Evolutionary conservation across 345 rosid genomes (phyloP).

Genomic region (Lumnitzera littorea): DNA sequence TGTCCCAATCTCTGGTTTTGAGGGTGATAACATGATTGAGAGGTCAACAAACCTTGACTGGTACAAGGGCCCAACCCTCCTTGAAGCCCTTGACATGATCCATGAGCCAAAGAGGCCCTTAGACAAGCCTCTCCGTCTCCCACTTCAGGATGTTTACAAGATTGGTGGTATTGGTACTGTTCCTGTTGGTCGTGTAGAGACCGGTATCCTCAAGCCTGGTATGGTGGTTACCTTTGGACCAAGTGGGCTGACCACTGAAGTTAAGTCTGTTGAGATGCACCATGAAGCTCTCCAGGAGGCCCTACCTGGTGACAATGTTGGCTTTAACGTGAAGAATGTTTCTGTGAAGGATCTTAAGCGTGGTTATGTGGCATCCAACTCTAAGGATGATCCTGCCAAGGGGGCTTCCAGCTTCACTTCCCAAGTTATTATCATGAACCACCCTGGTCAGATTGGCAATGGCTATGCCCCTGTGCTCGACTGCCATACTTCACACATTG

Average conservation of each 20-base stretch:
- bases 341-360: constrained; percentile 5
- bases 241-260: constrained; percentile 4
- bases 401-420: constrained; percentile 2
- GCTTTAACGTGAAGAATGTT: constrained; percentile 4
- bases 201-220: constrained; percentile 2
- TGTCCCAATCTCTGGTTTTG: constrained; percentile 4
- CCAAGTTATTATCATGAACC: constrained; percentile 1
- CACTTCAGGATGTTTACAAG: constrained; percentile 4
- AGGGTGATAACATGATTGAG: constrained; percentile 6
- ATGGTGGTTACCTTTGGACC: constrained; percentile 3
- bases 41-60: constrained; percentile 5
- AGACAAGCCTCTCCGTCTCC: constrained; percentile 4
- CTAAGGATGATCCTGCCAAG: constrained; percentile 2
- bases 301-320: constrained; percentile 4
- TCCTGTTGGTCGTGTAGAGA: constrained; percentile 3
- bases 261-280: constrained; percentile 6
- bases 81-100: constrained; percentile 1
- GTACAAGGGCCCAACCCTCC: constrained; percentile 5
- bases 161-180: constrained; percentile 6
- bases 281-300: constrained; percentile 1
- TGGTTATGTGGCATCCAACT: constrained; percentile 1
- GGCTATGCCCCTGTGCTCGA: constrained; percentile 1
- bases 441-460: constrained; percentile 1
- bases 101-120: constrained; percentile 1
- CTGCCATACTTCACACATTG: constrained; percentile 5